Percentiles rank a stretch among this genome's conserved stretches.
phyloP scores from a whole-genome alignment of 352 stramenopile genomes.

The Globisporangium radiosum region DNA sequence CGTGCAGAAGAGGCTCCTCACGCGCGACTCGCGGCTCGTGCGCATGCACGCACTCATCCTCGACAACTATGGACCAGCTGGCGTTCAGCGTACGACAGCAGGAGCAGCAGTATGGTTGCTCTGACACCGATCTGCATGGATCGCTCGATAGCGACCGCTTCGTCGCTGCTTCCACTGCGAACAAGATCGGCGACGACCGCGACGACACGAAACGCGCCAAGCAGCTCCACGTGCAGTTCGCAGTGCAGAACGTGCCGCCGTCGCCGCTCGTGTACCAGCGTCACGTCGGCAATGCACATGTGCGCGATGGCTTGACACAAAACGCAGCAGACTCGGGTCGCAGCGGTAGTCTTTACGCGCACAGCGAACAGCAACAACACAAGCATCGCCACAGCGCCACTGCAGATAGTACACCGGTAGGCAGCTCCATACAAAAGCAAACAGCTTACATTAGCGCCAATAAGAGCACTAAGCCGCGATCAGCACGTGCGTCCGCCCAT shows the following conservation, averaged over 20 bases:
- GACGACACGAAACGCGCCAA: background rate
- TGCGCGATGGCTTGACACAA: too few species aligned
- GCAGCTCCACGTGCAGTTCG: slow-evolving; percentile 36
- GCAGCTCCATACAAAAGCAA: background rate
- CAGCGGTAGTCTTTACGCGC: too few species aligned
- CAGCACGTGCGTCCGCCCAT: too few species aligned
- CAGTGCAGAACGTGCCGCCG: slow-evolving; percentile 29
- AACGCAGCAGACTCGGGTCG: too few species aligned
- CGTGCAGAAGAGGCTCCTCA: background rate
- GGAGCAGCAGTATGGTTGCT: background rate
- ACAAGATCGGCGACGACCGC: background rate
- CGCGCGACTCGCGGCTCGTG: background rate
- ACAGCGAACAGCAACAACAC: too few species aligned
- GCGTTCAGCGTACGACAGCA: slow-evolving; percentile 14
- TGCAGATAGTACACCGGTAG: background rate
- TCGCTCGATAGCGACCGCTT: background rate
- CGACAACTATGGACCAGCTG: slow-evolving; percentile 17
- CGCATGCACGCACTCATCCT: background rate
- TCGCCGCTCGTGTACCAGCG: slow-evolving; percentile 35
- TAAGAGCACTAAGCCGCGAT: background rate
- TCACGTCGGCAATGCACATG: background rate
- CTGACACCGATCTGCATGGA: background rate
- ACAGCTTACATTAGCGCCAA: background rate
- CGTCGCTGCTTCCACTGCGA: background rate
- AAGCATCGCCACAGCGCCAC: background rate